Percentiles rank a stretch among this genome's conserved stretches.
phyloP scores from a whole-genome alignment of 2,329 filamentous ascomycete species.

The Pestalotiopsis fici region DNA sequence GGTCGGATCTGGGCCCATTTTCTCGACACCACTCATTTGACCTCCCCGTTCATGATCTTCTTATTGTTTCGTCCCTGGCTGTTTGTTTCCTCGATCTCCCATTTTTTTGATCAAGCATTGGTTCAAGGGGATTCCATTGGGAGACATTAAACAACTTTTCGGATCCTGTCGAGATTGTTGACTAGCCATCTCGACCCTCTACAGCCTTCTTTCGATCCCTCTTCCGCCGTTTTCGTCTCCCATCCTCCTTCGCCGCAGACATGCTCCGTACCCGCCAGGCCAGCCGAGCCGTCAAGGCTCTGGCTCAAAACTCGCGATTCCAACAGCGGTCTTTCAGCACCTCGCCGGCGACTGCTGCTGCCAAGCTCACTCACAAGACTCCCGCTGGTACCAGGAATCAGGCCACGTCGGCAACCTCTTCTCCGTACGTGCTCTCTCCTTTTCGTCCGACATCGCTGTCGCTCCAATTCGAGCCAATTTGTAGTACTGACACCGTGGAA shows the following conservation, averaged over 20 bases:
- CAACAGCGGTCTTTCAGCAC: slow-evolving; percentile 40
- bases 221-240: not conserved
- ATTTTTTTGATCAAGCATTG: not conserved
- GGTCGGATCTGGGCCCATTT: not conserved
- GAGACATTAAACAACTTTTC: not conserved
- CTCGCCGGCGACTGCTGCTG: slow-evolving; percentile 35
- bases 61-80: not conserved
- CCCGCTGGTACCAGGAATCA: slow-evolving; percentile 46
- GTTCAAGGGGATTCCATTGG: not conserved
- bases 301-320: slow-evolving; percentile 37
- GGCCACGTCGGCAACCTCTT: slow-evolving; percentile 57
- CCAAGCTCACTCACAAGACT: slow-evolving; percentile 39
- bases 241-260: slow-evolving; percentile 28
- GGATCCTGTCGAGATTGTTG: not conserved
- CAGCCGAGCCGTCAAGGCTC: slow-evolving; percentile 45
- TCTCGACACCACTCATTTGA: not conserved
- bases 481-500: not conserved
- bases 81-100: not conserved
- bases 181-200: not conserved
- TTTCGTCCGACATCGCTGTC: slow-evolving; percentile 22
- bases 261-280: slow-evolving; percentile 54
- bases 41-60: not conserved
- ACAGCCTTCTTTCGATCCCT: not conserved
- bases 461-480: not conserved
- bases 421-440: slow-evolving; percentile 22